Evolutionary conservation across 2,329 filamentous ascomycete species (phyloP).

Genomic region (Botrytis fragariae): DNA sequence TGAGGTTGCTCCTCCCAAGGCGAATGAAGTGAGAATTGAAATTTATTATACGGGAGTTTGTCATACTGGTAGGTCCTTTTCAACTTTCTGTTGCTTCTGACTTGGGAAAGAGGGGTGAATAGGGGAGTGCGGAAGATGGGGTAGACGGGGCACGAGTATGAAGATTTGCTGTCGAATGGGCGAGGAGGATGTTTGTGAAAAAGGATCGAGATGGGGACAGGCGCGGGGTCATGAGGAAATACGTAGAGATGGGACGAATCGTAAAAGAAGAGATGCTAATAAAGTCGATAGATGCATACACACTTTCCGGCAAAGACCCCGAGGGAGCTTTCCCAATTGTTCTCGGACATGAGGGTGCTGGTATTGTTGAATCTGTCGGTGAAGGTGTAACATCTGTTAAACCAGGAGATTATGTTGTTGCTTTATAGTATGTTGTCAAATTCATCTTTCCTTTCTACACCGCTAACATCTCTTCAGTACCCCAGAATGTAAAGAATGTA

Average conservation of each 20-base stretch:
- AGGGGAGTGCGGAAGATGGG: background rate
- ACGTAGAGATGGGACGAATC: background rate
- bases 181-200: background rate
- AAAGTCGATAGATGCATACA: conserved; percentile 72
- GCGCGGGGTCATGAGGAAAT: background rate
- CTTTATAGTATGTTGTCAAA: conserved; percentile 66
- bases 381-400: conserved; percentile 95
- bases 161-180: background rate
- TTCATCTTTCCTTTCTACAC: background rate
- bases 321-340: conserved; percentile 91
- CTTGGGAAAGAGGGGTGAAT: too few relatives aligned
- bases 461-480: conserved; percentile 57
- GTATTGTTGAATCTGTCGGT: conserved; percentile 88
- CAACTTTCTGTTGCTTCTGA: background rate
- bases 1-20: conserved; percentile 84
- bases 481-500: conserved; percentile 95
- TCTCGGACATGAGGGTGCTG: conserved; percentile 86
- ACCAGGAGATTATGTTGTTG: conserved; percentile 85
- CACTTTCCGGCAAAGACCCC: conserved; percentile 91
- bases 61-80: conserved; percentile 71
- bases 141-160: too few relatives aligned
- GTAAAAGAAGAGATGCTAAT: background rate
- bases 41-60: conserved; percentile 98
- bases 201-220: background rate
- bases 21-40: conserved; percentile 94